Conservation (phyloP, 192 early-diverging fungal genomes). For the Ambispora gerdemannii region DNA sequence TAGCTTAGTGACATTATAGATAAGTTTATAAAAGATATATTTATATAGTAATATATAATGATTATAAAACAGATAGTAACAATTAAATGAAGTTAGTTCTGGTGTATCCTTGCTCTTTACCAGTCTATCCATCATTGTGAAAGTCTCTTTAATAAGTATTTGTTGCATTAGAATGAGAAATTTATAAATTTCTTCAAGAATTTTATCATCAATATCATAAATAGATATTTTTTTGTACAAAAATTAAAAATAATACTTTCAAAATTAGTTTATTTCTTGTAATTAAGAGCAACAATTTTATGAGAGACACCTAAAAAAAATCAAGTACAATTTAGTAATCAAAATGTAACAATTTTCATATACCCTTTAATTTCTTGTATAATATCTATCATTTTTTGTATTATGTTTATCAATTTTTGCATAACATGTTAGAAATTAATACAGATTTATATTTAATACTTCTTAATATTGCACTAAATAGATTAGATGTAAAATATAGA, state of each 20-base stretch:
- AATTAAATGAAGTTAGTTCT: slow-evolving; percentile 11
- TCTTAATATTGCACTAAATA: too few species aligned
- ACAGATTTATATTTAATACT: too few species aligned
- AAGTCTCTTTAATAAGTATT: slow-evolving; percentile 11
- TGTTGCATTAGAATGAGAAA: slow-evolving; percentile 15
- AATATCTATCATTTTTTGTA: too few species aligned
- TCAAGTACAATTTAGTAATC: too few species aligned
- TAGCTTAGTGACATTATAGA: too few species aligned
- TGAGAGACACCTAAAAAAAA: not conserved
- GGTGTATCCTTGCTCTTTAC: slow-evolving; percentile 1
- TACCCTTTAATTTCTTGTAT: too few species aligned
- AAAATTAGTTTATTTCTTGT: slow-evolving; percentile 7
- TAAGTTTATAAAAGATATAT: slow-evolving; percentile 20
- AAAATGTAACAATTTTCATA: too few species aligned
- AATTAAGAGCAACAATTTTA: slow-evolving; percentile 6
- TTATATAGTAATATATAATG: slow-evolving; percentile 8
- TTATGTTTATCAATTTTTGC: too few species aligned
- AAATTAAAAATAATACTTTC: slow-evolving; percentile 8
- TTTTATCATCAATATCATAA: too few species aligned
- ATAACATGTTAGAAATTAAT: too few species aligned
- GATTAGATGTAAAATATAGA: too few species aligned
- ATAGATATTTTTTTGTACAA: slow-evolving; percentile 12
- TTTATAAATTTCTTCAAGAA: slow-evolving; percentile 22
- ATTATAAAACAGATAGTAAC: slow-evolving; percentile 1
- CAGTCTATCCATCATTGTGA: slow-evolving; percentile 4